A percentile compares a stretch with the other conserved stretches of the same genome.
Conservation (phyloP, 306 rosid genomes). For the Sesbania bispinosa region DNA sequence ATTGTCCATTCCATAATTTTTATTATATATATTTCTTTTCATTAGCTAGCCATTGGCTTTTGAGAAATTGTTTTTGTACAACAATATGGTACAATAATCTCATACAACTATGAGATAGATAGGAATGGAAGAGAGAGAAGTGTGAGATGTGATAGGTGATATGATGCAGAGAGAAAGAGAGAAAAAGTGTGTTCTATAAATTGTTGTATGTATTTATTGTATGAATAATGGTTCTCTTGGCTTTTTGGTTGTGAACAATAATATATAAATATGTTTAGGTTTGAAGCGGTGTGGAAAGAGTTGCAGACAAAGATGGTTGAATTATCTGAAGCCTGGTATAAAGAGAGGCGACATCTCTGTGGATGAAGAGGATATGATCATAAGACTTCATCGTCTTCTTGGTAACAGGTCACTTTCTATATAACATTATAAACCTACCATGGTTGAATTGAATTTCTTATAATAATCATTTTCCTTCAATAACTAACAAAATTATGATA, state of each 20-base stretch:
- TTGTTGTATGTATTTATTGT: no score
- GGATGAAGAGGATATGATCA: constrained; percentile 47
- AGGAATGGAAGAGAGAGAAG: no score
- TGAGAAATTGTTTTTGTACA: no score
- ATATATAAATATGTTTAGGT: constrained; percentile 22
- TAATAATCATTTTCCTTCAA: not conserved
- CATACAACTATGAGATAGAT: no score
- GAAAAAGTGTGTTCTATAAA: no score
- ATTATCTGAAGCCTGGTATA: constrained; percentile 39
- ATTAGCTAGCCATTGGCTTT: no score
- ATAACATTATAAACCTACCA: not conserved
- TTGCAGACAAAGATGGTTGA: constrained; percentile 45
- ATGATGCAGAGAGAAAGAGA: no score
- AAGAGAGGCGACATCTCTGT: constrained; percentile 38
- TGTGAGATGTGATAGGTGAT: no score
- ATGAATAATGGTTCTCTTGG: not conserved
- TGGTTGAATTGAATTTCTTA: no score
- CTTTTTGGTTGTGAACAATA: not conserved
- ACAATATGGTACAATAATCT: no score
- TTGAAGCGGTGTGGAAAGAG: constrained; percentile 47
- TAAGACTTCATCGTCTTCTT: constrained; percentile 51
- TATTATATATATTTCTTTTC: no score
- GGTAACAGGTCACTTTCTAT: constrained; percentile 55
- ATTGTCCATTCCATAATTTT: no score
- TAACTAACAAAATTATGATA: not conserved